These are phyloP conservation scores for Russula dissimulans DNA, from an alignment of 768 basidiomycete genomes.

Conservation along the genomic window DNA sequence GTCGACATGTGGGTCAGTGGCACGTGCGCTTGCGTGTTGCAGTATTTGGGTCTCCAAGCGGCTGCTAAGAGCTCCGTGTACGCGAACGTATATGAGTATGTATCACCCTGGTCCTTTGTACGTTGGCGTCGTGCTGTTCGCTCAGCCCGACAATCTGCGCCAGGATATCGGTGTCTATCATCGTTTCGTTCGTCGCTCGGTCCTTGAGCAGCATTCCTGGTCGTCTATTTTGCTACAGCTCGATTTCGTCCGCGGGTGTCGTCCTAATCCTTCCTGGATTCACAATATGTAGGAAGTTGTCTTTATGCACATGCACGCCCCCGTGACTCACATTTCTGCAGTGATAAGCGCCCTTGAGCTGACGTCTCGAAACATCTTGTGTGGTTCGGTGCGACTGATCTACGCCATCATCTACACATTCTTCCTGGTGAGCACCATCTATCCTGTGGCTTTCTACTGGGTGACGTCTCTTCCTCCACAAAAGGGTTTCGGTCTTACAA, in stretches of 20 bases:
- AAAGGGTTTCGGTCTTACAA: slow-evolving; percentile 76
- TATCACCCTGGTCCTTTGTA: not conserved
- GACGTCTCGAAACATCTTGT: slow-evolving; percentile 72
- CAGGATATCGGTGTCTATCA: slow-evolving; percentile 77
- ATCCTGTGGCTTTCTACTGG: no score
- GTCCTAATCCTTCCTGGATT: slow-evolving; percentile 89
- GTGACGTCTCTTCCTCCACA: no score
- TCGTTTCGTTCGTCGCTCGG: slow-evolving; percentile 77
- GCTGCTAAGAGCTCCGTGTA: slow-evolving; percentile 84
- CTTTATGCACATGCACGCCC: not conserved
- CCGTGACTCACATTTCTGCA: slow-evolving; percentile 22
- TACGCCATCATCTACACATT: slow-evolving; percentile 83
- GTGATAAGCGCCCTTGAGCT: slow-evolving; percentile 74
- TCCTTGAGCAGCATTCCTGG: slow-evolving; percentile 69
- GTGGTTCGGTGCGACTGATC: slow-evolving; percentile 74
- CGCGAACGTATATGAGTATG: slow-evolving; percentile 94
- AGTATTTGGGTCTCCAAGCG: slow-evolving; percentile 72
- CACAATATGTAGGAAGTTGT: slow-evolving; percentile 51
- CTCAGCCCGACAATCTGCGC: not conserved
- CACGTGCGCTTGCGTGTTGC: slow-evolving; percentile 54
- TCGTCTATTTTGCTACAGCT: slow-evolving; percentile 78
- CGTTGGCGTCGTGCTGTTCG: not conserved
- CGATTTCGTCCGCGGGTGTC: slow-evolving; percentile 82
- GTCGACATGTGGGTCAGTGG: slow-evolving; percentile 82
- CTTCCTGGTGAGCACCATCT: slow-evolving; percentile 45